Conservation (phyloP, 495 filamentous ascomycete species). For the Penicillium angulare region DNA sequence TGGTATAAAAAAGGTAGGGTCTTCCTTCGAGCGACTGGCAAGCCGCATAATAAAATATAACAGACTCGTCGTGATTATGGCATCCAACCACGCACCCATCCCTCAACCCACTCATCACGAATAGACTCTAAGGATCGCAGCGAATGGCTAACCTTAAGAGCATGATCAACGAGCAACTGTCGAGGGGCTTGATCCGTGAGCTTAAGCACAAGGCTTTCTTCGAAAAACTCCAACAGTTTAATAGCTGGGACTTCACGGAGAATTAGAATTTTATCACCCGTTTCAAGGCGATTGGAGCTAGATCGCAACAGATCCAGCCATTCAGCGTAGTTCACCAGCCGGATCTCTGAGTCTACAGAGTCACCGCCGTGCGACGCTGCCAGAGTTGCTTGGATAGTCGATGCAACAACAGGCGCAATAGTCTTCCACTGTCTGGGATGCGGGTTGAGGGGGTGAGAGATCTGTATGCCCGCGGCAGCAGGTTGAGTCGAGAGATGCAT, state of each 20-base stretch:
- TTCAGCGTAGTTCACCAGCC: not conserved
- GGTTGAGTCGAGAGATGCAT: not conserved
- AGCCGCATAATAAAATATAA: too few species aligned
- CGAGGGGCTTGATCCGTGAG: not conserved
- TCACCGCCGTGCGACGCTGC: too few species aligned
- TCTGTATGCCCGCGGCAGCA: not conserved
- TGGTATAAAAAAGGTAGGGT: too few species aligned
- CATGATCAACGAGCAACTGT: not conserved
- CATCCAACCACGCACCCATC: too few species aligned
- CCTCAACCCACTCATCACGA: not conserved
- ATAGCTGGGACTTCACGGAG: not conserved
- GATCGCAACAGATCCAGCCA: not conserved
- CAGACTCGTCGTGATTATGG: too few species aligned
- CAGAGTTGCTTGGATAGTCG: too few species aligned
- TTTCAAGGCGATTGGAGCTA: not conserved
- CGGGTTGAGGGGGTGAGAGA: not conserved
- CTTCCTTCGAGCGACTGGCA: too few species aligned
- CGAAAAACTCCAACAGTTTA: not conserved
- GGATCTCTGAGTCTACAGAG: too few species aligned
- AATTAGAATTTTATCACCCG: not conserved
- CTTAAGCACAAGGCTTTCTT: not conserved
- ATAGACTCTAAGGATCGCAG: too few species aligned
- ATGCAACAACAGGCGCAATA: too few species aligned
- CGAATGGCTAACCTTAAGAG: too few species aligned
- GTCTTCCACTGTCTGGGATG: not conserved